Percentiles rank a stretch among this genome's conserved stretches.
phyloP scores from a whole-genome alignment of 345 rosid genomes.

The Dipteronia sinensis region DNA sequence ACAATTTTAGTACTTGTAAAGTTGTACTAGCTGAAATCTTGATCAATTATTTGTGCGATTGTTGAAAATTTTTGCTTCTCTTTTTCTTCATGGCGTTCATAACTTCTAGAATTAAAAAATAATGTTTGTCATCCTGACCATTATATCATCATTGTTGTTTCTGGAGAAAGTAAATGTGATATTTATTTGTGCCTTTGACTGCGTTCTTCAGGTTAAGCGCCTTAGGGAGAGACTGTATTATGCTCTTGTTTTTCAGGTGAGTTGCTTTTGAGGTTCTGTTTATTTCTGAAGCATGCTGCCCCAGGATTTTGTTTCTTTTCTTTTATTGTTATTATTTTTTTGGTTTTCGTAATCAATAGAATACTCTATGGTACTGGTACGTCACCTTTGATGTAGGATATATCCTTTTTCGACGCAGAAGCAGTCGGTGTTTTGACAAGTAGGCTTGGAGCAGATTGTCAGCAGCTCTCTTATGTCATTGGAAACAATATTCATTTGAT shows the following conservation, averaged over 20 bases:
- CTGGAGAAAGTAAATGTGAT: neutral
- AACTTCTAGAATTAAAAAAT: neutral
- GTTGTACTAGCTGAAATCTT: neutral
- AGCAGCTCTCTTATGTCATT: constrained; percentile 46
- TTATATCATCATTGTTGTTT: neutral
- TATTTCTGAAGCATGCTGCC: neutral
- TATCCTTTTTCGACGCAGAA: constrained; percentile 49
- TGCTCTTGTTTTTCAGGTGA: constrained; percentile 52
- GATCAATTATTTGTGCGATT: neutral
- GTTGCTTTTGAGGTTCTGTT: constrained; percentile 7
- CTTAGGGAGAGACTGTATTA: constrained; percentile 46
- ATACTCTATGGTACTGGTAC: constrained; percentile 7
- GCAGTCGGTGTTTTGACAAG: constrained; percentile 56
- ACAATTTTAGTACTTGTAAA: neutral
- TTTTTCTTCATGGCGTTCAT: neutral
- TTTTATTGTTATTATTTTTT: neutral
- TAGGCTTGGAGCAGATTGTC: constrained; percentile 63
- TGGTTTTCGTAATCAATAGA: neutral
- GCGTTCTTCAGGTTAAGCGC: constrained; percentile 50
- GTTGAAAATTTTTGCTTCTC: constrained; percentile 7
- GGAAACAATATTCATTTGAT: constrained; percentile 51
- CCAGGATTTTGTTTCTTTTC: neutral
- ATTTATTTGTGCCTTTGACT: neutral
- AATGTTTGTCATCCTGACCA: neutral
- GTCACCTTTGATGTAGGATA: constrained; percentile 38